Evolutionary conservation across 805 yeast genomes (phyloP).

Genomic region (Ogataea trehaloabstinens): DNA sequence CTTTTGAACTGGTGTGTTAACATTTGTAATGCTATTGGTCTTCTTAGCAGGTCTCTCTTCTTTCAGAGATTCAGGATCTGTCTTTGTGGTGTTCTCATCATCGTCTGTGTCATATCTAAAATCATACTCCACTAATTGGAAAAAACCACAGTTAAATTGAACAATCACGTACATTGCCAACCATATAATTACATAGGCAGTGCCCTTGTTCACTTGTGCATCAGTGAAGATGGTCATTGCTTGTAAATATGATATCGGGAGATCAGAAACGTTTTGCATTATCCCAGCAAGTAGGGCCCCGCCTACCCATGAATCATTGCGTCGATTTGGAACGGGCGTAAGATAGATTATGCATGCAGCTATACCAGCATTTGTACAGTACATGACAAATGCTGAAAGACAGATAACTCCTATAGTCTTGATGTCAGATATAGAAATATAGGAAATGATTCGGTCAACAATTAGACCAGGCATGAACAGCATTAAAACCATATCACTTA

Average conservation of each 20-base stretch:
- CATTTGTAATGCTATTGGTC: too few relatives aligned
- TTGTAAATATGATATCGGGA: conserved; percentile 75
- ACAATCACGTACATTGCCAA: conserved; percentile 49
- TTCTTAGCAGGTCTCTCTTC: background rate
- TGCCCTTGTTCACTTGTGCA: conserved; percentile 33
- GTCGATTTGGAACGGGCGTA: conserved; percentile 50
- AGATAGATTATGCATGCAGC: conserved; percentile 36
- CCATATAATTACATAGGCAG: conserved; percentile 57
- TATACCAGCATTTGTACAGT: conserved; percentile 46
- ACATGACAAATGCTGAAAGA: conserved; percentile 49
- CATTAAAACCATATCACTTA: conserved; percentile 62
- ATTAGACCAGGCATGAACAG: conserved; percentile 66
- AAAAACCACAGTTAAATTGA: conserved; percentile 54
- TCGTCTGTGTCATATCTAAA: conserved; percentile 35
- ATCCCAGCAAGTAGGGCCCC: conserved; percentile 69
- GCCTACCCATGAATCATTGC: conserved; percentile 55
- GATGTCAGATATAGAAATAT: conserved; percentile 61
- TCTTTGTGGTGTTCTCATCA: conserved; percentile 1
- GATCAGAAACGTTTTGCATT: conserved; percentile 72
- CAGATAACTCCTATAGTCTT: conserved; percentile 67
- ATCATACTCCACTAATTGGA: conserved; percentile 49
- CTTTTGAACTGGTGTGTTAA: too few relatives aligned
- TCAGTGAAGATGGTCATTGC: conserved; percentile 48
- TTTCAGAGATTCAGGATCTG: background rate
- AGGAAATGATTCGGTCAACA: conserved; percentile 59